A percentile compares a stretch with the other conserved stretches of the same genome.
phyloP scores from a whole-genome alignment of 2,329 filamentous ascomycete species.

The Talaromyces sp. region DNA sequence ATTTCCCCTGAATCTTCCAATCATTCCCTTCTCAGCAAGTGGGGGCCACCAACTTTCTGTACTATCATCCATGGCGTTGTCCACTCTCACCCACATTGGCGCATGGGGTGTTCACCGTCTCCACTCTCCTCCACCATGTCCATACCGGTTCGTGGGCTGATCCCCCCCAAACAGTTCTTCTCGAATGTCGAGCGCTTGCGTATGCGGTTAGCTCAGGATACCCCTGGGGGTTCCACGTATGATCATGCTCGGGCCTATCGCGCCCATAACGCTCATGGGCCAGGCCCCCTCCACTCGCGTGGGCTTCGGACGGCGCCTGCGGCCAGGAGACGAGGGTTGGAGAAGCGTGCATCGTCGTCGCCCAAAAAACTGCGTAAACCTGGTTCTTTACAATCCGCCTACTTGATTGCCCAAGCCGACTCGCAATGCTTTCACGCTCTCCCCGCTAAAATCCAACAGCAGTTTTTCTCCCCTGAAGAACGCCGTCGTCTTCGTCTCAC shows the following conservation, averaged over 20 bases:
- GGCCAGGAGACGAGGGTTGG: conserved; percentile 16
- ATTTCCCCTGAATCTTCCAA: conserved; percentile 14
- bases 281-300: conserved; percentile 22
- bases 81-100: conserved; percentile 8
- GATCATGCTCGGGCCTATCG: conserved; percentile 26
- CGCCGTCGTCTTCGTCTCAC: conserved; percentile 61
- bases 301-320: conserved; percentile 11
- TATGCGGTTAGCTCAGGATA: conserved; percentile 36
- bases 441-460: conserved; percentile 72
- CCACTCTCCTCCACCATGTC: conserved; percentile 8
- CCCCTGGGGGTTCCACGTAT: conserved; percentile 24
- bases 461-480: conserved; percentile 72
- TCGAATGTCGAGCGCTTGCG: conserved; percentile 45
- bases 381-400: conserved; percentile 40
- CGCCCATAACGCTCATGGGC: conserved; percentile 11
- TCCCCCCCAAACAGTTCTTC: conserved; percentile 37
- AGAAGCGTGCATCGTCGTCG: conserved; percentile 19
- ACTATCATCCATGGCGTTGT: conserved; percentile 19
- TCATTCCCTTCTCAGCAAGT: background rate
- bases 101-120: conserved; percentile 5
- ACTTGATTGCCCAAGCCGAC: conserved; percentile 56
- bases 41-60: conserved; percentile 11
- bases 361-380: conserved; percentile 37
- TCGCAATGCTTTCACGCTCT: conserved; percentile 70
- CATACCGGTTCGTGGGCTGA: conserved; percentile 20